phyloP scores from a whole-genome alignment of 345 rosid genomes.

The Linum tenue region DNA sequence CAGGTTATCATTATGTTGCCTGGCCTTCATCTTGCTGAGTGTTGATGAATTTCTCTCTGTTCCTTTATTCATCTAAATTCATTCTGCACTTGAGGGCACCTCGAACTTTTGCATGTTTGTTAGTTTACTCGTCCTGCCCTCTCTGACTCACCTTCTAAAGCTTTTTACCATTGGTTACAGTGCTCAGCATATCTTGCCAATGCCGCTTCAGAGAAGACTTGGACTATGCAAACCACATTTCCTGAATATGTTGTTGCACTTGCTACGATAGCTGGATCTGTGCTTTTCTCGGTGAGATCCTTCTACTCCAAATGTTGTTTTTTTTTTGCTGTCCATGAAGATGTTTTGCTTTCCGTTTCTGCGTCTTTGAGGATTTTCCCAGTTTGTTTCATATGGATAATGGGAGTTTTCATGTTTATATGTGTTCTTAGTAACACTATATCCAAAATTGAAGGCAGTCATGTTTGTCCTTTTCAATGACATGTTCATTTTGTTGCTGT shows the following conservation, averaged over 20 bases:
- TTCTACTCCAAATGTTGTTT: constrained; percentile 9
- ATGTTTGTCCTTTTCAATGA: neutral
- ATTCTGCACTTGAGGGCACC: constrained; percentile 1
- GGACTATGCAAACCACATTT: constrained; percentile 90
- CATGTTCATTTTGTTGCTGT: constrained; percentile 6
- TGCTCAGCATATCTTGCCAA: constrained; percentile 68
- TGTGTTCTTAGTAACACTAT: neutral
- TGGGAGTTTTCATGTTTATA: neutral
- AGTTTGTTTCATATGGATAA: too few species aligned
- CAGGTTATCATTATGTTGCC: constrained; percentile 39
- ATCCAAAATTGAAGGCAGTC: neutral
- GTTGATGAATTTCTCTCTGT: neutral
- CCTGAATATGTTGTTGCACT: constrained; percentile 99
- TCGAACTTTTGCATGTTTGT: neutral
- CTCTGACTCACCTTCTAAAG: neutral
- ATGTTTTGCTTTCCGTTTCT: neutral
- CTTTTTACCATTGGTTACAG: constrained; percentile 27
- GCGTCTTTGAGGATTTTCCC: neutral
- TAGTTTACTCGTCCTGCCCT: constrained; percentile 2
- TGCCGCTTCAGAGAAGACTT: constrained; percentile 78
- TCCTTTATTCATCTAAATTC: neutral
- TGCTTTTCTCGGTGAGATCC: constrained; percentile 70
- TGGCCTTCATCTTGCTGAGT: neutral
- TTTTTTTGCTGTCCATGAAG: neutral
- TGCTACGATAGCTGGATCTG: constrained; percentile 91